Percentiles rank a stretch among this genome's conserved stretches.
phyloP scores from a whole-genome alignment of 257 asterid species.

The Voacanga thouarsii region DNA sequence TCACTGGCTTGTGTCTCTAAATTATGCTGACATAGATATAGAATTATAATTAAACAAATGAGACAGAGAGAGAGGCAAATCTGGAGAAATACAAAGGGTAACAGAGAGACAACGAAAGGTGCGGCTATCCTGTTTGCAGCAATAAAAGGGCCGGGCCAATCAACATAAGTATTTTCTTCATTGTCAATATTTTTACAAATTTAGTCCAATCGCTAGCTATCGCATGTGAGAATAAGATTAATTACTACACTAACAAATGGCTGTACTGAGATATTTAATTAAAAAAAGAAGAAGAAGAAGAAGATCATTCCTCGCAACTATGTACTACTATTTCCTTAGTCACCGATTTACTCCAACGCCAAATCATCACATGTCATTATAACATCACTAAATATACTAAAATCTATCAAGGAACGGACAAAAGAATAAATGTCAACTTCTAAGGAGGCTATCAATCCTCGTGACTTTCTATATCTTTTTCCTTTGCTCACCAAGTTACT shows the following conservation, averaged over 20 bases:
- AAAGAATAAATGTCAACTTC: not conserved
- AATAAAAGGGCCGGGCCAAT: not conserved
- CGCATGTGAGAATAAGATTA: not conserved
- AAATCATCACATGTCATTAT: not conserved
- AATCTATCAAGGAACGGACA: not conserved
- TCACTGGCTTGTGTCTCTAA: not conserved
- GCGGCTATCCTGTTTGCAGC: not conserved
- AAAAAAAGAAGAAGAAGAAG: not conserved
- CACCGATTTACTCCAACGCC: not conserved
- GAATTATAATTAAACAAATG: not conserved
- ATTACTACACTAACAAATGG: not conserved
- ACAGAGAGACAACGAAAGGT: not conserved
- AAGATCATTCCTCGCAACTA: not conserved
- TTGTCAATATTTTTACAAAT: not conserved
- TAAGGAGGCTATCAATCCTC: not conserved
- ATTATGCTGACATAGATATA: not conserved
- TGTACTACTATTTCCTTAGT: not conserved
- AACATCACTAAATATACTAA: not conserved
- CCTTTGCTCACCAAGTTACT: not conserved
- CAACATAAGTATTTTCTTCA: not conserved
- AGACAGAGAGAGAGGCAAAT: not conserved
- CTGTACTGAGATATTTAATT: not conserved
- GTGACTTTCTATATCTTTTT: not conserved
- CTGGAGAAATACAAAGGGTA: not conserved
- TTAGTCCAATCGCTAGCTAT: not conserved